Evolutionary conservation across 805 yeast species (phyloP).

Genomic region (Yamadazyma paraphyllophila): DNA sequence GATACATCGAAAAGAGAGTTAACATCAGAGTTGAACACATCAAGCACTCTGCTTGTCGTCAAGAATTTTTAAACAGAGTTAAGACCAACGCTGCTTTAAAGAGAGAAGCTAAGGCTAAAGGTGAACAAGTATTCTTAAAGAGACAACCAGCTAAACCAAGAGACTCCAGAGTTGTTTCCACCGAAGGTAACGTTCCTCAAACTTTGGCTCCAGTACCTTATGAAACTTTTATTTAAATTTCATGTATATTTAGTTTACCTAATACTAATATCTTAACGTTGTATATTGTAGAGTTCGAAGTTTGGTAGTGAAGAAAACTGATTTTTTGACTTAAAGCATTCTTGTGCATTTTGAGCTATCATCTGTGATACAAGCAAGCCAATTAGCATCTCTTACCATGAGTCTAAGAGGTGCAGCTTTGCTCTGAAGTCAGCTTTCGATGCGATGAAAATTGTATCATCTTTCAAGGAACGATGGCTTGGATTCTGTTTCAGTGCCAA

Average conservation of each 20-base stretch:
- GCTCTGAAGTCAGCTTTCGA: too few relatives aligned
- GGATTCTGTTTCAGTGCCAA: too few relatives aligned
- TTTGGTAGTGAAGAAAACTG: too few relatives aligned
- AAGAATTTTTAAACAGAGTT: conserved; percentile 98
- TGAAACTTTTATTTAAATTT: conserved; percentile 93
- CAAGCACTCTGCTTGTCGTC: conserved; percentile 99
- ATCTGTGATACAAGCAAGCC: too few relatives aligned
- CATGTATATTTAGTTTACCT: conserved; percentile 12
- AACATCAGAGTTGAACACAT: conserved; percentile 98
- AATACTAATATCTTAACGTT: conserved; percentile 14
- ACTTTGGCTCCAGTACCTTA: conserved; percentile 98
- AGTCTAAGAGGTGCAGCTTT: too few relatives aligned
- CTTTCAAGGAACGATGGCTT: too few relatives aligned
- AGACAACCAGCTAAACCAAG: conserved; percentile 99
- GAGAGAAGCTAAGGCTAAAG: conserved; percentile 92
- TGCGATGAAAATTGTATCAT: too few relatives aligned
- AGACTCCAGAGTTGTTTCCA: conserved; percentile 79
- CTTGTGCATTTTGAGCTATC: too few relatives aligned
- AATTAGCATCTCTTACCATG: too few relatives aligned
- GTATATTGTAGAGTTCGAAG: too few relatives aligned
- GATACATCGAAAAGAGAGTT: conserved; percentile 98
- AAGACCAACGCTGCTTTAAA: conserved; percentile 92
- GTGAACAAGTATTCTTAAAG: conserved; percentile 88
- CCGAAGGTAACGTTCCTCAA: conserved; percentile 85
- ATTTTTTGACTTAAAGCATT: too few relatives aligned